Evolutionary conservation across 2,329 filamentous ascomycete genomes (phyloP), one percentile per base, ranked within the genome.

Genomic region (Epichloe uncinata): DNA sequence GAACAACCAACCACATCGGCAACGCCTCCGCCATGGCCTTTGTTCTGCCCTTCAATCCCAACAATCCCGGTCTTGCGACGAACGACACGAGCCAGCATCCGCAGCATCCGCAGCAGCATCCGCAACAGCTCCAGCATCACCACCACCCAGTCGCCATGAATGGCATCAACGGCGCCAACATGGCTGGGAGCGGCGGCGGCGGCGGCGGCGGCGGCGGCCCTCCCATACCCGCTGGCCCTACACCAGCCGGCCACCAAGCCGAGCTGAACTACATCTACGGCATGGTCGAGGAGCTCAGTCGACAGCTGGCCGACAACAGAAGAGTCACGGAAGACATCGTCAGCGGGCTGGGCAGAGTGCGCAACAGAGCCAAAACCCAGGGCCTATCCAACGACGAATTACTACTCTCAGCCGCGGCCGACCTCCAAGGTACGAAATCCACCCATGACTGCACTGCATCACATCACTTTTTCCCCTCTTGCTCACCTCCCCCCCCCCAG

Each of bases 261-360:
- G 81, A 84, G 63, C 73, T 84, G 53, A 82, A 81, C 60, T 79
- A 81, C 64, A 81, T 84, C 59, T 82, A 83, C 60, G 71, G 72
- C 55, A 79, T 84, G 75, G 80, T 84, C 11, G 81, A 84, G 59
- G 78, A 82, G 60, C 69, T 84, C 45, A 81, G 79, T 57, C 73
- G 76, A 35, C 77, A 82, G 60, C 69, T 84, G 33, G 74, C 78
- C 12, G 77, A 81, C 47, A 82, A 81, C 61, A 71, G 77, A 55
- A 71, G 73, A 41, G 74, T 77, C 37, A 76, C 79, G n/a, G 77
- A 81, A 55, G 77, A 81, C 26, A 81, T 84, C 44, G 77, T 84
- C 46, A 72, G 70, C n/a, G 77, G 77, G 40, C 71, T 83, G 41
- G 81, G 81, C 30, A 72, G 73, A 51, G 77, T 84, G 55, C 75